Base-by-base conservation (phyloP, 345 rosid species). In the Corchorus capsularis region DNA sequence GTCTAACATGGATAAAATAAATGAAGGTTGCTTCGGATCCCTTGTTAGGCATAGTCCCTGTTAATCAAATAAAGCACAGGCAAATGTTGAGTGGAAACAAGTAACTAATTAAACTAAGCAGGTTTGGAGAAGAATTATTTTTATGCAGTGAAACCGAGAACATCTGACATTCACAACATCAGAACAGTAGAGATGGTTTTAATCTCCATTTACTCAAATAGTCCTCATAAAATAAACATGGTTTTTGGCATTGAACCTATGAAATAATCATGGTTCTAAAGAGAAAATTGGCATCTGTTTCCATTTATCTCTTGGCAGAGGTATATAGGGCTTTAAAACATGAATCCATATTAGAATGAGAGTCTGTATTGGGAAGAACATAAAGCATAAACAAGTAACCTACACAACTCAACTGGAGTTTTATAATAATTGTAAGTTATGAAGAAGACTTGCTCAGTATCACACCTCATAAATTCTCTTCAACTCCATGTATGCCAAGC, bases 391-490 rank as follows among this genome's bases (percentile, higher is more conserved):
- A 61, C 5, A 27, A 22, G 47, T 46, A 69, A 55, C 47, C 45
- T 11, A 12, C 52, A 72, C 6, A 60, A 57, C 2, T 15, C 11
- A 62, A 55, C 16, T 27, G 3, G 32, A 11, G 27, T 27, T 20
- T 56, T 5, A 74, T 11, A 55, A 55, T 52, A 67, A 32, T 5
- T 22, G 43, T 16, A 39, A 39, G 43, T 3, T 39, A 60, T 35
- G 61, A 55, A 50, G 41, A 69, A 69, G 60, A 52, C 15, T 52
- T 34, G 47, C 45, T 52, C 16, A 69, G 46, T 34, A 65, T 72
- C 79, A 46, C 75, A 95, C 99, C 98, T 96, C 90, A 61, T 87
- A 86, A 73, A 90, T 83, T 85, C 92, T 90, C 86, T 84, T 87
- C 57, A 86, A 77, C 75, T 87, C 92, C 81, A 79, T 84, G 79